These are phyloP conservation scores for Entomortierella parvispora DNA, from an alignment of 192 early-diverging fungal species.

Conservation along the genomic window DNA sequence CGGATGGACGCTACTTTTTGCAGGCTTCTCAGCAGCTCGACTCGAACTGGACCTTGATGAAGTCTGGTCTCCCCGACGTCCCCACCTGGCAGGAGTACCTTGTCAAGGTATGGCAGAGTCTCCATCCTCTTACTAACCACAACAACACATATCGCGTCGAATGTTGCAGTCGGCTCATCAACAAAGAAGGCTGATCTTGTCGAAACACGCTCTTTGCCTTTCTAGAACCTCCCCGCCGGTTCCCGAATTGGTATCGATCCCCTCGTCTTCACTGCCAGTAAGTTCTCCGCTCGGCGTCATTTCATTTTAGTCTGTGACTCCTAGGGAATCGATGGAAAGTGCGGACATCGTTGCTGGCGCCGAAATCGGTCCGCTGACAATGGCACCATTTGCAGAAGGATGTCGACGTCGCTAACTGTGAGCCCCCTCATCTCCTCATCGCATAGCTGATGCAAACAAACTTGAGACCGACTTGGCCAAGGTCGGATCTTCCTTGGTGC, in stretches of 20 bases:
- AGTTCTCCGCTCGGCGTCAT: conserved; percentile 17
- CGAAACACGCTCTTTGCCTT: background rate
- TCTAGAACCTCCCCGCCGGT: conserved; percentile 68
- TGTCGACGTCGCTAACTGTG: background rate
- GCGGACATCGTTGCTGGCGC: too few relatives aligned
- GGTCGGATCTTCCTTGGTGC: conserved; percentile 70
- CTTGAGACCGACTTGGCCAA: conserved; percentile 66
- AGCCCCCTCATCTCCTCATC: background rate
- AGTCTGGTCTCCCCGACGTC: conserved; percentile 86
- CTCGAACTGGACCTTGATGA: conserved; percentile 94
- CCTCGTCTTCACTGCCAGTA: conserved; percentile 80
- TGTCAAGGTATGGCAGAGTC: conserved; percentile 63
- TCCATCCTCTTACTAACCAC: too few relatives aligned
- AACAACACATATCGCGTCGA: too few relatives aligned
- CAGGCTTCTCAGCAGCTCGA: conserved; percentile 95
- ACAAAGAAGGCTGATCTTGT: background rate
- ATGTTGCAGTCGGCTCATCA: too few relatives aligned
- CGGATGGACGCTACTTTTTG: conserved; percentile 98
- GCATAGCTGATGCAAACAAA: conserved; percentile 58
- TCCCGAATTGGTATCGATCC: conserved; percentile 96
- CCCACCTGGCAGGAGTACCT: conserved; percentile 94
- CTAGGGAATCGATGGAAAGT: too few relatives aligned
- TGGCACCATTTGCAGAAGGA: too few relatives aligned
- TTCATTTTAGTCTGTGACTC: too few relatives aligned
- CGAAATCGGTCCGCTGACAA: too few relatives aligned